Conservation (phyloP, 2,329 filamentous ascomycete species). For the Leptodontidium sp. region DNA sequence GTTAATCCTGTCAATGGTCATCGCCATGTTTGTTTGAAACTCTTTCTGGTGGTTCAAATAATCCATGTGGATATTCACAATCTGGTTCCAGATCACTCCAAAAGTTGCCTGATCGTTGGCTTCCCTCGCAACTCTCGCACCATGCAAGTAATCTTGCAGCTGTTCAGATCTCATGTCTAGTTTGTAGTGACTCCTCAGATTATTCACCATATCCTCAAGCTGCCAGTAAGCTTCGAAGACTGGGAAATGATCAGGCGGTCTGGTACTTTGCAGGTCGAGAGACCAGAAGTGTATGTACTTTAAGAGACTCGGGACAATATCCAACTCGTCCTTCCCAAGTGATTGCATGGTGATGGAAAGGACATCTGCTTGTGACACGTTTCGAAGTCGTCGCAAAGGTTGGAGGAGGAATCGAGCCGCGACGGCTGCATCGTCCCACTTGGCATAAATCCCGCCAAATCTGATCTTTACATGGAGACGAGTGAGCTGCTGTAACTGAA, state of each 20-base stretch:
- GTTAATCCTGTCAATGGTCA: constrained; percentile 10
- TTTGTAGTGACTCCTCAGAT: background rate
- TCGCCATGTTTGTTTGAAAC: background rate
- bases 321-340: background rate
- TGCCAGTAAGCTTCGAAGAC: constrained; percentile 14
- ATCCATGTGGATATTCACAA: constrained; percentile 1
- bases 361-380: background rate
- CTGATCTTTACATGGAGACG: background rate
- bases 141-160: background rate
- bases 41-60: constrained; percentile 2
- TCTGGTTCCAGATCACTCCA: background rate
- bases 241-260: background rate
- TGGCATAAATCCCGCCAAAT: background rate
- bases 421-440: background rate
- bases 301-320: background rate
- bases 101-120: background rate
- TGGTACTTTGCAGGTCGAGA: background rate
- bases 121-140: constrained; percentile 1
- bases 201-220: background rate
- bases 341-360: background rate
- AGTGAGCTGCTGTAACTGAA: background rate
- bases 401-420: constrained; percentile 9
- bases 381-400: background rate
- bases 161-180: background rate
- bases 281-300: background rate